Base-by-base conservation (phyloP, 2,329 filamentous ascomycete genomes). In the Fusarium lateritium region DNA sequence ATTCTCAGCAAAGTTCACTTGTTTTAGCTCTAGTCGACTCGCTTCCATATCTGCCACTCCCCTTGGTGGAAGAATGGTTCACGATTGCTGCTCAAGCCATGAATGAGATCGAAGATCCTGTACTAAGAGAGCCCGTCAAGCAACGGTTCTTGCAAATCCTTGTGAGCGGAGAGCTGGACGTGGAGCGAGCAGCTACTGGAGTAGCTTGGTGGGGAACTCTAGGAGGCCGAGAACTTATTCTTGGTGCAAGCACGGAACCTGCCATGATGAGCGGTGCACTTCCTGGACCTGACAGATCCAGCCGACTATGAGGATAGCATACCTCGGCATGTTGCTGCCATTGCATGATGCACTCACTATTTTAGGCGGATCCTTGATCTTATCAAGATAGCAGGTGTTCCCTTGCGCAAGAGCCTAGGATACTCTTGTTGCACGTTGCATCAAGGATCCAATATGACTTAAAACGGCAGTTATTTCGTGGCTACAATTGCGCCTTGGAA, bases 81-180 rank as follows among this genome's bases (percentile, higher is more conserved):
- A 88, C 91, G 3, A 80, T 93, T 21, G 85, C 90, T 19, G 93
- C 92, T 2, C 85, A 89, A 47, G 81, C 93, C 15, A 82, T 96
- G 62, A 89, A 90, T 69, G 79, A 80, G 17, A 87, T 97, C 28
- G 78, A 83, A 4, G 89, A 94, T 65, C 79, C 83, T 1, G 78
- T 74, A 6, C 88, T 94, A 83, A 85, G 89, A 43, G 85, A 89
- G 46, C 82, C 84, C 4, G 92, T 90, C 38, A 89, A 90, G 75
- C 85, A 89, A 67, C 84, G 94, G 50, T 92, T 97, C 78, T 94
- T 92, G 90, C 90, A 96, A 60, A 86, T 94, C 4, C 80, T 97
- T 11, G 90, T 90, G 40, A 90, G 87, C 71, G 94, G 94, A 5
- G 94, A 97, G 81, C 92, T 97, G 89, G 94, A 97, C 79, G 91